These are phyloP conservation scores for Tetrapyrgos nigripes DNA, from an alignment of 1,284 basidiomycete genomes.

Conservation along the genomic window DNA sequence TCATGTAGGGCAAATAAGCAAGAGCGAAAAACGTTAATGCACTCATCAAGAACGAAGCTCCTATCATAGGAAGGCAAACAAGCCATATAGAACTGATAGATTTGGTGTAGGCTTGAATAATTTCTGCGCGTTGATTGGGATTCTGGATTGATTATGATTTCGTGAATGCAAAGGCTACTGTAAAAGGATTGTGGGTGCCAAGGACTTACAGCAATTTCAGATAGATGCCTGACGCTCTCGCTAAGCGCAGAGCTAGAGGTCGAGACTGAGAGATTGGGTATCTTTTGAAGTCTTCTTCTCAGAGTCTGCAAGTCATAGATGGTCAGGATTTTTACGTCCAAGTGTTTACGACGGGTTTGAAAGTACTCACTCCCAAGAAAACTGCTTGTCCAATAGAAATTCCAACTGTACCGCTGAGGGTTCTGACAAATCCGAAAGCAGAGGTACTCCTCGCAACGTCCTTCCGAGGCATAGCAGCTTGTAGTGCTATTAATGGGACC, in stretches of 20 bases:
- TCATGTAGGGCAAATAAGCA: conserved; percentile 54
- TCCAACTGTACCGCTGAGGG: conserved; percentile 77
- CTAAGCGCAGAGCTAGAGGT: conserved; percentile 62
- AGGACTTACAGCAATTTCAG: conserved; percentile 58
- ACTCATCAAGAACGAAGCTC: conserved; percentile 66
- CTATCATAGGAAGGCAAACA: conserved; percentile 65
- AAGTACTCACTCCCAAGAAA: conserved; percentile 58
- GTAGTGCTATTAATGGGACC: conserved; percentile 73
- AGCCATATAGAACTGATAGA: conserved; percentile 80
- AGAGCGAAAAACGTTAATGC: conserved; percentile 7
- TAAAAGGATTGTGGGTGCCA: conserved; percentile 14
- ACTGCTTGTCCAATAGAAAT: conserved; percentile 77
- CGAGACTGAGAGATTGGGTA: conserved; percentile 54
- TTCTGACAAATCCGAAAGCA: conserved; percentile 75
- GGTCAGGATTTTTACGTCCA: background rate
- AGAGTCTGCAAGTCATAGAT: conserved; percentile 45
- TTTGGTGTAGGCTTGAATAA: conserved; percentile 74
- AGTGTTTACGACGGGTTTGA: background rate
- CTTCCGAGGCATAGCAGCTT: conserved; percentile 83
- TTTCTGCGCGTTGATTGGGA: conserved; percentile 46
- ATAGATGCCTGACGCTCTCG: conserved; percentile 59
- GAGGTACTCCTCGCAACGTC: conserved; percentile 83
- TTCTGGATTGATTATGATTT: too few species aligned
- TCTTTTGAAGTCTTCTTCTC: conserved; percentile 51
- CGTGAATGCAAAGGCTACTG: conserved; percentile 10